Evolutionary conservation across 306 rosid genomes (phyloP).

Genomic region (Betula pendula): DNA sequence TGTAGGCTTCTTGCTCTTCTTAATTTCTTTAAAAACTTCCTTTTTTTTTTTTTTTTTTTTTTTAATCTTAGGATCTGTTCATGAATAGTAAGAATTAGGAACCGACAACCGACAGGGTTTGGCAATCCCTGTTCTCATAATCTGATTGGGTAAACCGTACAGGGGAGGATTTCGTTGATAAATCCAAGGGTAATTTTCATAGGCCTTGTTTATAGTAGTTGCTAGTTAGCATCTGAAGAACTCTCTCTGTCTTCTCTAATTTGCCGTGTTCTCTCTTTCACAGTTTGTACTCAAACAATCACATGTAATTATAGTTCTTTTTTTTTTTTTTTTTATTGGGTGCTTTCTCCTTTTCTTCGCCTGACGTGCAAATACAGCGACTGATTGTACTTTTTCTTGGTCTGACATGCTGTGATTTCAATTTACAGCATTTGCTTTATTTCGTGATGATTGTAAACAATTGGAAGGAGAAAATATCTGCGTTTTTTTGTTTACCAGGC

Average conservation of each 20-base stretch:
- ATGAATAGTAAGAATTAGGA: constrained; percentile 30
- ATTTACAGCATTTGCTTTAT: not conserved
- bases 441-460: not conserved
- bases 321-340: not conserved
- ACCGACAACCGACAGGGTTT: constrained; percentile 33
- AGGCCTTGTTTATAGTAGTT: not conserved
- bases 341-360: not conserved
- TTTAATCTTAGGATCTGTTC: constrained; percentile 1
- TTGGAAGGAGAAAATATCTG: too few species aligned
- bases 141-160: constrained; percentile 18
- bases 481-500: too few species aligned
- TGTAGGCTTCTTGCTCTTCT: not conserved
- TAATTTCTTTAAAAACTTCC: not conserved
- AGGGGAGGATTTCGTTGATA: constrained; percentile 16
- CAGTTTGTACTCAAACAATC: not conserved
- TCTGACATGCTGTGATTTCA: not conserved
- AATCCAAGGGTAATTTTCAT: not conserved
- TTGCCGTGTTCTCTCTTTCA: too few species aligned
- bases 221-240: not conserved
- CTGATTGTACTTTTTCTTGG: not conserved
- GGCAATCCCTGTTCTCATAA: constrained; percentile 26
- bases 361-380: not conserved
- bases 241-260: not conserved
- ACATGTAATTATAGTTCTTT: not conserved
- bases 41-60: too few species aligned